Evolutionary conservation across 1,139 yeast species (phyloP).

Genomic region (Pneumocystis sp.): DNA sequence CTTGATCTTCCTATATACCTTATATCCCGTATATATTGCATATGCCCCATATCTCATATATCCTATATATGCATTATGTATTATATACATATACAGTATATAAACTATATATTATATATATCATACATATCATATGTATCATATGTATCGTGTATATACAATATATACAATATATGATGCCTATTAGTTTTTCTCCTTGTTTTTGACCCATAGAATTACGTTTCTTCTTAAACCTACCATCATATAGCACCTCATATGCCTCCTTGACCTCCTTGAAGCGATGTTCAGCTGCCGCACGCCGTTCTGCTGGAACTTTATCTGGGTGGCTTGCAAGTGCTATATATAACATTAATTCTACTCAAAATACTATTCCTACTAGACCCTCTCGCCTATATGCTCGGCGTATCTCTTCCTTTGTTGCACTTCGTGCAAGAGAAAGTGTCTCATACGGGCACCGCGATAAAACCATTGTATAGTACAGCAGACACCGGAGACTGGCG

Average conservation of each 20-base stretch:
- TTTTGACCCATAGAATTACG: no score
- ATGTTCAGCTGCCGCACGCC: slow-evolving; percentile 24
- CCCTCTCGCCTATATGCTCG: background rate
- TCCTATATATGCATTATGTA: no score
- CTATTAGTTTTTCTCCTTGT: no score
- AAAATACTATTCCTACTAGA: background rate
- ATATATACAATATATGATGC: no score
- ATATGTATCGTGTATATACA: no score
- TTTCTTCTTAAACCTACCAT: background rate
- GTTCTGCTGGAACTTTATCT: slow-evolving; percentile 53
- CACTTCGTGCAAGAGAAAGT: background rate
- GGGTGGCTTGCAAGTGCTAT: slow-evolving; percentile 61
- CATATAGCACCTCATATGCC: background rate
- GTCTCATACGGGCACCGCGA: background rate
- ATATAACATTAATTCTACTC: background rate
- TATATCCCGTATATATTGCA: no score
- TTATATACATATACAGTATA: no score
- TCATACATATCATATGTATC: no score
- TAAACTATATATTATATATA: no score
- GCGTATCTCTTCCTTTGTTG: background rate
- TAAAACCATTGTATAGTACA: background rate
- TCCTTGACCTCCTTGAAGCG: background rate
- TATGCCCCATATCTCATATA: no score
- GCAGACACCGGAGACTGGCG: no score
- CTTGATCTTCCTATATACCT: no score